Conservation (phyloP, 1,284 basidiomycete genomes). For the Apiotrichum akiyoshidainum region DNA sequence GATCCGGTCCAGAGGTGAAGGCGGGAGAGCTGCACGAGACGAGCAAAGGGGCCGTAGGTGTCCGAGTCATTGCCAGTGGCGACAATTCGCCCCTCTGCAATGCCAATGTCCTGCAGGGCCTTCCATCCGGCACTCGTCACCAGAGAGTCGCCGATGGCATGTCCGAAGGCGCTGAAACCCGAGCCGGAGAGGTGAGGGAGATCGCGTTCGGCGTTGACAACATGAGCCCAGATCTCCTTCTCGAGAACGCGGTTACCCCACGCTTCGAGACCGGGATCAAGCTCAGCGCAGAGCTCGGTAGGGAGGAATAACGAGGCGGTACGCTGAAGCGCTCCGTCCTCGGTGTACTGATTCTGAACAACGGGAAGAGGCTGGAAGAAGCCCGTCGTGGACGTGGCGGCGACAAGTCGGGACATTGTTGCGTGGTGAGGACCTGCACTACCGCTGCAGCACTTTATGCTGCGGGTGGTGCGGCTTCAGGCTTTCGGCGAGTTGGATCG, state of each 20-base stretch:
- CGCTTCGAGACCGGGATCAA: not conserved
- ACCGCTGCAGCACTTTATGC: too few species aligned
- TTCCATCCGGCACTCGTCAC: conserved; percentile 19
- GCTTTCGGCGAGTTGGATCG: too few species aligned
- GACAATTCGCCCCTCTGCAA: conserved; percentile 15
- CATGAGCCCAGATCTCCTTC: not conserved
- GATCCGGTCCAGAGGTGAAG: conserved; percentile 12
- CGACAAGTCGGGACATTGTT: not conserved
- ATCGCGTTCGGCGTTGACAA: conserved; percentile 16
- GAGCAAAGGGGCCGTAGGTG: conserved; percentile 4
- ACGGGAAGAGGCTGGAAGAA: conserved; percentile 14
- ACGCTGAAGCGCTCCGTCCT: conserved; percentile 11
- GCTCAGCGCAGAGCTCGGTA: not conserved
- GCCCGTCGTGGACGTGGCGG: conserved; percentile 14
- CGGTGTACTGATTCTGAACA: conserved; percentile 12
- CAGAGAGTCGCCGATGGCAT: conserved; percentile 7
- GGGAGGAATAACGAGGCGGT: conserved; percentile 10
- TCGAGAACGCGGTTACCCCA: conserved; percentile 7
- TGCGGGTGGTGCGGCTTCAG: too few species aligned
- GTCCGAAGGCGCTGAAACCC: conserved; percentile 15
- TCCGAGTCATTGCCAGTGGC: conserved; percentile 10
- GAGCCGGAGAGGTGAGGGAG: conserved; percentile 11
- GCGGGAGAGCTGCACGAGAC: conserved; percentile 11
- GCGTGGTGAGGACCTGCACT: too few species aligned
- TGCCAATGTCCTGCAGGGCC: conserved; percentile 16